These are phyloP conservation scores for Podospora australis DNA, from an alignment of 495 filamentous ascomycete genomes.

Conservation along the genomic window DNA sequence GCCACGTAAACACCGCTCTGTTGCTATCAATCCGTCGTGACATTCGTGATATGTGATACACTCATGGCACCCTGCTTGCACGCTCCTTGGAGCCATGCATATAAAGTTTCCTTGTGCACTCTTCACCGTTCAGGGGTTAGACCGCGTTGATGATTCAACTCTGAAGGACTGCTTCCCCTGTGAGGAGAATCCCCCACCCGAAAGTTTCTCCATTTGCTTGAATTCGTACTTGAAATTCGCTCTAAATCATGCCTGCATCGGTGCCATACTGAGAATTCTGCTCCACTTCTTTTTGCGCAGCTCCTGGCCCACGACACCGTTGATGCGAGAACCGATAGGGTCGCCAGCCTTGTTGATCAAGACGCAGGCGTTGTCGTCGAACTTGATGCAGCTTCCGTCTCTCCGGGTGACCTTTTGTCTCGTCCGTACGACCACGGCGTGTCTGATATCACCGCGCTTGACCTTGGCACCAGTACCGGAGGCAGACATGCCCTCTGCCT, in stretches of 20 bases:
- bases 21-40: neutral
- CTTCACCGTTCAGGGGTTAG: too few relatives aligned
- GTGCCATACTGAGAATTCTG: slow-evolving; percentile 93
- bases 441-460: slow-evolving; percentile 90
- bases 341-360: slow-evolving; percentile 96
- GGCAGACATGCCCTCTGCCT: slow-evolving; percentile 47
- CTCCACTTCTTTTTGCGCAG: slow-evolving; percentile 87
- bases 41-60: neutral
- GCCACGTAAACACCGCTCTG: slow-evolving; percentile 10
- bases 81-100: too few relatives aligned
- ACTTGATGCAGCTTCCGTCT: slow-evolving; percentile 84
- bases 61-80: neutral
- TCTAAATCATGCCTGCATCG: slow-evolving; percentile 71
- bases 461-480: slow-evolving; percentile 73
- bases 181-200: too few relatives aligned
- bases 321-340: slow-evolving; percentile 88
- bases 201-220: neutral
- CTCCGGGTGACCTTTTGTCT: slow-evolving; percentile 75
- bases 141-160: too few relatives aligned
- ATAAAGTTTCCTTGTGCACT: too few relatives aligned
- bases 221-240: neutral
- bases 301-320: slow-evolving; percentile 81
- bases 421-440: slow-evolving; percentile 92
- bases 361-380: slow-evolving; percentile 98
- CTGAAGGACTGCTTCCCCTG: too few relatives aligned